A percentile compares a stretch with the other conserved stretches of the same genome.
These are phyloP conservation scores for Vitis hybrid DNA, from an alignment of 177 flowering plant species.

Conservation along the genomic window DNA sequence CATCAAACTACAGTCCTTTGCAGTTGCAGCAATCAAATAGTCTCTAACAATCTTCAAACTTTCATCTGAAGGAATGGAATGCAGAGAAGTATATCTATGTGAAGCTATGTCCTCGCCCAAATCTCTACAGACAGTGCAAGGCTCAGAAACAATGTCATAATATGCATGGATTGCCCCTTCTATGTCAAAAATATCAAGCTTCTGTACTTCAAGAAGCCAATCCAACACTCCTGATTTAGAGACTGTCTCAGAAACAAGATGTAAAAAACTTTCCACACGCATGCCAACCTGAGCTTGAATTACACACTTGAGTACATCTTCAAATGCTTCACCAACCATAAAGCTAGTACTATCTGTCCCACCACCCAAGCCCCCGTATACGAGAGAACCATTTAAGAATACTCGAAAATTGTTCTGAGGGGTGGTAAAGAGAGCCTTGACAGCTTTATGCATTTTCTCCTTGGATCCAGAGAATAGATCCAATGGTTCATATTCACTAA, in stretches of 20 bases:
- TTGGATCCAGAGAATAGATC: conserved; percentile 80
- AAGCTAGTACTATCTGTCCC: conserved; percentile 30
- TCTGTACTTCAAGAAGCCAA: conserved; percentile 74
- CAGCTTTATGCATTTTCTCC: conserved; percentile 64
- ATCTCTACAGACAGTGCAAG: conserved; percentile 60
- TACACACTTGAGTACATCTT: conserved; percentile 46
- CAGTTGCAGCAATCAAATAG: conserved; percentile 86
- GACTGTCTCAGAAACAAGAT: conserved; percentile 66
- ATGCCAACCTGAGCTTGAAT: conserved; percentile 56
- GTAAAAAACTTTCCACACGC: conserved; percentile 44
- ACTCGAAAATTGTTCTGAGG: conserved; percentile 95
- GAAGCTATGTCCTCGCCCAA: conserved; percentile 31
- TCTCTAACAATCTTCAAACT: conserved; percentile 76
- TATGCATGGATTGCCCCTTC: conserved; percentile 98
- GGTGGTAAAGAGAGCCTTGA: conserved; percentile 59
- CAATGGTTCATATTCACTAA: conserved; percentile 81
- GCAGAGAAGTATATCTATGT: conserved; percentile 43
- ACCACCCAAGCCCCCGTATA: conserved; percentile 76
- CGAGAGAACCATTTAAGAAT: conserved; percentile 73
- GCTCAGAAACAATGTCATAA: conserved; percentile 70
- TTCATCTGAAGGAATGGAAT: conserved; percentile 63
- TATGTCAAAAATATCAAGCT: conserved; percentile 72
- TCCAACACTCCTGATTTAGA: conserved; percentile 53
- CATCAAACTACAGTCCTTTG: conserved; percentile 95
- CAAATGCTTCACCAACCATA: conserved; percentile 41